Conservation (phyloP, 352 stramenopile species). For the Poterioochromonas sp. region DNA sequence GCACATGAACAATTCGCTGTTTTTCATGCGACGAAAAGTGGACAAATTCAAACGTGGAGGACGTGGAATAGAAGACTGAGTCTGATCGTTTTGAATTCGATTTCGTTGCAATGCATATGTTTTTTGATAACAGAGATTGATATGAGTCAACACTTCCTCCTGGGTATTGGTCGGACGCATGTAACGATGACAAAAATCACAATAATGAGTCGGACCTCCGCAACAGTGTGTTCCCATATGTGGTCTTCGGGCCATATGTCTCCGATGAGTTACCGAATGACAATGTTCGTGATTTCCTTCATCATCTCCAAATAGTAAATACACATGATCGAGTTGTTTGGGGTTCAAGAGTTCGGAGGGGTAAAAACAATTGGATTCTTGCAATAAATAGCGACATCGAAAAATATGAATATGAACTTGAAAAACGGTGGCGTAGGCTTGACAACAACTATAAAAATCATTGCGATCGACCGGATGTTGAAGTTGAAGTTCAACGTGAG, state of each 20-base stretch:
- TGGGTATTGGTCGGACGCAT: conserved; percentile 29
- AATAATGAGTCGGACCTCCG: conserved; percentile 29
- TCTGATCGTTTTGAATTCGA: conserved; percentile 31
- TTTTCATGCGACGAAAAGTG: conserved; percentile 30
- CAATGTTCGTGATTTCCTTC: conserved; percentile 30
- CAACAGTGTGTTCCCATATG: conserved; percentile 30
- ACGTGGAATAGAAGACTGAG: conserved; percentile 30
- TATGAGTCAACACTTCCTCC: conserved; percentile 30
- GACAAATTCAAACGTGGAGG: conserved; percentile 30
- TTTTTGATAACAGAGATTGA: conserved; percentile 32
- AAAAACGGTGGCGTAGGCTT: conserved; percentile 29
- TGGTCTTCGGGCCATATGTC: conserved; percentile 29
- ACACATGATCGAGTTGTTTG: conserved; percentile 30
- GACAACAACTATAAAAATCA: conserved; percentile 32
- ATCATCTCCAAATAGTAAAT: conserved; percentile 32
- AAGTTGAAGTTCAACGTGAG: conserved; percentile 30
- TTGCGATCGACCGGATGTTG: conserved; percentile 29
- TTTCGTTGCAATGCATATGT: conserved; percentile 31
- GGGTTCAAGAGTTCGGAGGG: conserved; percentile 28
- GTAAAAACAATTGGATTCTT: conserved; percentile 32
- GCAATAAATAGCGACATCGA: conserved; percentile 30
- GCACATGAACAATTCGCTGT: conserved; percentile 30
- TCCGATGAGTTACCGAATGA: conserved; percentile 30
- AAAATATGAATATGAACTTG: conserved; percentile 32
- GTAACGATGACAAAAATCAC: conserved; percentile 31